phyloP scores from a whole-genome alignment of 345 rosid genomes.

The Rhizophora apiculata region DNA sequence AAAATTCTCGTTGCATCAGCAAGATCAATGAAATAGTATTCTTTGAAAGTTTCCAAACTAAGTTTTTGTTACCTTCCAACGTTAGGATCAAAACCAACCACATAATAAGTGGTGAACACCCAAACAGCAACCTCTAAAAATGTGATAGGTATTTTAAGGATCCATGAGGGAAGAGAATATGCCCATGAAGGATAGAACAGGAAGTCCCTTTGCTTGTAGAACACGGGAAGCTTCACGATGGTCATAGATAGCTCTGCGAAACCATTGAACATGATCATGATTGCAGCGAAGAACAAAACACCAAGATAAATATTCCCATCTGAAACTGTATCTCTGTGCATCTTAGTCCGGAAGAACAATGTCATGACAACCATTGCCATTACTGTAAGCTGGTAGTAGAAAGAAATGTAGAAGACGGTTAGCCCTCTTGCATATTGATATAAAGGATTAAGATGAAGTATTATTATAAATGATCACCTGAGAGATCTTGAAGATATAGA shows the following conservation, averaged over 20 bases:
- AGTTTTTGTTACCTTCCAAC: constrained; percentile 47
- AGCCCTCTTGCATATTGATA: no score
- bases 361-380: constrained; percentile 34
- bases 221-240: constrained; percentile 74
- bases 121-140: constrained; percentile 55
- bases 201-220: constrained; percentile 78
- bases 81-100: constrained; percentile 68
- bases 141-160: constrained; percentile 68
- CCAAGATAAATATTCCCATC: constrained; percentile 61
- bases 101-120: constrained; percentile 63
- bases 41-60: neutral
- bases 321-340: constrained; percentile 27
- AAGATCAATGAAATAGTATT: neutral
- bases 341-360: constrained; percentile 37
- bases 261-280: constrained; percentile 61
- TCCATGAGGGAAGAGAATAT: constrained; percentile 76
- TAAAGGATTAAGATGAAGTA: no score
- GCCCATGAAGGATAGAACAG: constrained; percentile 80
- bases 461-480: constrained; percentile 37
- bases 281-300: constrained; percentile 56
- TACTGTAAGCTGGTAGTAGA: constrained; percentile 25
- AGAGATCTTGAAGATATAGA: constrained; percentile 47
- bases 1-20: neutral
- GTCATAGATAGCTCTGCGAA: constrained; percentile 77
- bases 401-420: neutral